Evolutionary conservation across 2,329 filamentous ascomycete genomes (phyloP).

Genomic region (Xylaria digitata): DNA sequence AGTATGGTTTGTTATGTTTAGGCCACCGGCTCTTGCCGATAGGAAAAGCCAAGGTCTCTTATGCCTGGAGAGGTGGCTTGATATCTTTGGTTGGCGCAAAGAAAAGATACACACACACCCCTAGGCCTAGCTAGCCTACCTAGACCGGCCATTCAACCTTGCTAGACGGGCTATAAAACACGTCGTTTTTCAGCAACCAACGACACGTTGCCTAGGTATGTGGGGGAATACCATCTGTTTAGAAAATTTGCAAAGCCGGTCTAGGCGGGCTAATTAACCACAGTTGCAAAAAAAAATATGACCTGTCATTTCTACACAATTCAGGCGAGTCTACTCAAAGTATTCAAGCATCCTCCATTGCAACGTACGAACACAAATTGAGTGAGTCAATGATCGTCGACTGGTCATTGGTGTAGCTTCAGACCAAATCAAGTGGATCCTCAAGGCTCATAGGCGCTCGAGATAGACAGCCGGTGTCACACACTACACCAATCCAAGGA

Average conservation of each 20-base stretch:
- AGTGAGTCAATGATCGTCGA: neutral
- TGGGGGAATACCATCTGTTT: too few species aligned
- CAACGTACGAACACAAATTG: too few species aligned
- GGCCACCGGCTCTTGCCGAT: conserved; percentile 19
- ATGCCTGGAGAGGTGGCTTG: neutral
- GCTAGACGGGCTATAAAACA: neutral
- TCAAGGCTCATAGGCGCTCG: neutral
- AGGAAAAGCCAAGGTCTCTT: neutral
- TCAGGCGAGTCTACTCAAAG: neutral
- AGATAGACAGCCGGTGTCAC: too few species aligned
- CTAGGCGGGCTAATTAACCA: neutral
- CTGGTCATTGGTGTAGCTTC: neutral
- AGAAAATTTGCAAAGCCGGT: neutral
- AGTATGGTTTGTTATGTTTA: conserved; percentile 19
- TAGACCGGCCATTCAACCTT: neutral
- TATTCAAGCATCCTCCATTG: neutral
- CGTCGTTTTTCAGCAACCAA: neutral
- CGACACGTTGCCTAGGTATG: neutral
- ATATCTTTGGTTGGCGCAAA: neutral
- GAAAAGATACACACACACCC: neutral
- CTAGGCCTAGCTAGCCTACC: neutral
- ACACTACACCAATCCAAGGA: neutral
- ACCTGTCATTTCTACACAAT: neutral
- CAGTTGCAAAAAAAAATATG: neutral
- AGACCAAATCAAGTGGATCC: neutral